Conservation (phyloP, 2,329 filamentous ascomycete genomes). For the Hypomyces rosellus region DNA sequence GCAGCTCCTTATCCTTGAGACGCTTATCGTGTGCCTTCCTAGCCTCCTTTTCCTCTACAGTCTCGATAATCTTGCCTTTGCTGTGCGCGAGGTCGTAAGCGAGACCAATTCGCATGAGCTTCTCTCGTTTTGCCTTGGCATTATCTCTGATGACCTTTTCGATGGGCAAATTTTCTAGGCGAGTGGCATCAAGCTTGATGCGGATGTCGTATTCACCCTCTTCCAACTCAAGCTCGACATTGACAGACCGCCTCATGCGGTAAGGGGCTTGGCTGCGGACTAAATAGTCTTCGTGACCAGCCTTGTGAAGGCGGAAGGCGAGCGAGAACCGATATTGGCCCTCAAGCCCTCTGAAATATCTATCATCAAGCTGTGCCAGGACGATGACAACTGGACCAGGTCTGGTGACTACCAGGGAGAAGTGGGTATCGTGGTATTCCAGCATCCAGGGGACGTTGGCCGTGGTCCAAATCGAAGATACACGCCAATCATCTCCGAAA, state of each 20-base stretch:
- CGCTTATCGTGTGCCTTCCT: constrained; percentile 40
- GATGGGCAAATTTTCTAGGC: constrained; percentile 45
- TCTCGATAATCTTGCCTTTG: constrained; percentile 51
- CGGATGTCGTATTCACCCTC: constrained; percentile 70
- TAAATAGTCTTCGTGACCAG: constrained; percentile 45
- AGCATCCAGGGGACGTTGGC: constrained; percentile 50
- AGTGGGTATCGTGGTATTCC: constrained; percentile 48
- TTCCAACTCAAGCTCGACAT: constrained; percentile 68
- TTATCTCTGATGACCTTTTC: constrained; percentile 63
- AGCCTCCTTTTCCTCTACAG: constrained; percentile 40
- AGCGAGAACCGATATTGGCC: constrained; percentile 51
- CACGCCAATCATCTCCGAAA: constrained; percentile 49
- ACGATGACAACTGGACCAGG: constrained; percentile 48
- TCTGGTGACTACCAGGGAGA: constrained; percentile 43
- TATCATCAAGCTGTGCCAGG: constrained; percentile 50
- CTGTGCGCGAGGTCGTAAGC: constrained; percentile 66
- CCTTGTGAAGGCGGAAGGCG: constrained; percentile 48
- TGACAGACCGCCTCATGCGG: constrained; percentile 66
- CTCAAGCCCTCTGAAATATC: constrained; percentile 51
- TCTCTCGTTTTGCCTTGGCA: constrained; percentile 59
- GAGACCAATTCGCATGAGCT: constrained; percentile 63
- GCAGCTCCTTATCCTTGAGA: constrained; percentile 33
- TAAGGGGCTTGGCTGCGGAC: constrained; percentile 48
- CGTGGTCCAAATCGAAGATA: constrained; percentile 43
- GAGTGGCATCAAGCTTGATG: constrained; percentile 65